phyloP scores from a whole-genome alignment of 106 monocot genomes.

The Dendrobium nobile region DNA sequence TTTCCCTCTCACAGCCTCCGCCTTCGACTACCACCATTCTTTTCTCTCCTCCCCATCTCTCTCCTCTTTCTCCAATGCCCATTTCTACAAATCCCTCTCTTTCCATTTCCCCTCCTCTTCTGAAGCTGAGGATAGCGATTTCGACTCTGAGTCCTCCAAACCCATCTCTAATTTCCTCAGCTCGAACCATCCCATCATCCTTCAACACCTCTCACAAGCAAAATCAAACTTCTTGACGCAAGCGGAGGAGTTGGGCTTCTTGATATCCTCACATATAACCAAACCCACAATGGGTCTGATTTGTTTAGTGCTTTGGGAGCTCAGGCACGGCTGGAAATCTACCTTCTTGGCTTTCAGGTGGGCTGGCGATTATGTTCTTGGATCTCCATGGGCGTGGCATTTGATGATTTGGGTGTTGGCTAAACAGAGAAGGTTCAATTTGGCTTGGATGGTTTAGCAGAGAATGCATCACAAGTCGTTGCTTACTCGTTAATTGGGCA shows the following conservation, averaged over 20 bases:
- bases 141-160: slow-evolving; percentile 10
- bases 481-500: too few relatives aligned
- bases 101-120: not conserved
- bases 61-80: not conserved
- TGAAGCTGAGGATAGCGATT: slow-evolving; percentile 21
- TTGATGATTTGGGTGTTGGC: too few relatives aligned
- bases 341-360: too few relatives aligned
- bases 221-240: slow-evolving; percentile 22
- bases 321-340: too few relatives aligned
- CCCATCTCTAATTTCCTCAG: not conserved
- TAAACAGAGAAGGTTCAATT: too few relatives aligned
- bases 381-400: too few relatives aligned
- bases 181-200: slow-evolving; percentile 22
- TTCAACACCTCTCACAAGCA: slow-evolving; percentile 33
- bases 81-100: not conserved
- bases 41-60: not conserved
- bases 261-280: slow-evolving; percentile 20
- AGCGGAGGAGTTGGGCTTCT: slow-evolving; percentile 28
- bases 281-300: slow-evolving; percentile 17
- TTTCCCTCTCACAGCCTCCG: too few relatives aligned
- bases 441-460: too few relatives aligned
- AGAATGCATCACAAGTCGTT: too few relatives aligned
- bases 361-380: too few relatives aligned
- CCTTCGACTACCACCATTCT: too few relatives aligned
- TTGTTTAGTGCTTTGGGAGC: too few relatives aligned